Evolutionary conservation across 208 protist genomes (phyloP), one percentile per base, ranked within the genome.

Genomic region (Acanthamoeba healyi): DNA sequence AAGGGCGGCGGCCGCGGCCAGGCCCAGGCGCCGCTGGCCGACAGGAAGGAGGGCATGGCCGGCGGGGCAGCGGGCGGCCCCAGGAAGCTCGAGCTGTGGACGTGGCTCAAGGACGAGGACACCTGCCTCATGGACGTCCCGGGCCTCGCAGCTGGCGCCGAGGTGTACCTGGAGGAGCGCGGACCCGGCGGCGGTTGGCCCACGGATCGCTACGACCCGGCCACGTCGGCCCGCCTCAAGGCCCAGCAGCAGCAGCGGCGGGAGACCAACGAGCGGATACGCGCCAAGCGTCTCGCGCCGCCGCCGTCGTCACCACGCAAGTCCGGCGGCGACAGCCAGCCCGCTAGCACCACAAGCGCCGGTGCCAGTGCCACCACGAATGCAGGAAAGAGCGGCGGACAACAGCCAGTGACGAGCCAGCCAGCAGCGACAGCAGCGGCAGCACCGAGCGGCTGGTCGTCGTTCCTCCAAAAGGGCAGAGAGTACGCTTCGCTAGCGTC

Each of bases 11-110:
- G 40, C 4, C 72, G 72, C 2, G 72, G 72, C 40, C 72, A 82
- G 72, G 72, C 72, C 40, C 26, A n/a, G 72, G 40, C 40, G 4
- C 72, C 72, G 19, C 72, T 82, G 72, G 72, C 72, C 72, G 72
- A 82, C 72, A 46, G 40, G 51, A 82, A 82, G 38, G 72, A 82
- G 7, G 40, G 19, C 36, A 7, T 22, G 12, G 44, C 44, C 14
- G 44, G 44, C 44, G 44, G 44, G 12, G 3, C 5, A 7, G 22
- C 12, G 5, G 42, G 72, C 38, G 38, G 72, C 17, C 10, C 7
- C 40, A 34, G 40, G 72, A 82, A 34, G 32, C 3, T 51, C 32
- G 72, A 82, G 72, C 38, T 51, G 19, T 82, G 29, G 24, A 44
- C 7, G 15, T 82, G 72, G 72, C 40, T 82, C 9, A 1, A 82